These are phyloP conservation scores for Fraxinus floribunda DNA, from an alignment of 305 asterid genomes.

Conservation along the genomic window DNA sequence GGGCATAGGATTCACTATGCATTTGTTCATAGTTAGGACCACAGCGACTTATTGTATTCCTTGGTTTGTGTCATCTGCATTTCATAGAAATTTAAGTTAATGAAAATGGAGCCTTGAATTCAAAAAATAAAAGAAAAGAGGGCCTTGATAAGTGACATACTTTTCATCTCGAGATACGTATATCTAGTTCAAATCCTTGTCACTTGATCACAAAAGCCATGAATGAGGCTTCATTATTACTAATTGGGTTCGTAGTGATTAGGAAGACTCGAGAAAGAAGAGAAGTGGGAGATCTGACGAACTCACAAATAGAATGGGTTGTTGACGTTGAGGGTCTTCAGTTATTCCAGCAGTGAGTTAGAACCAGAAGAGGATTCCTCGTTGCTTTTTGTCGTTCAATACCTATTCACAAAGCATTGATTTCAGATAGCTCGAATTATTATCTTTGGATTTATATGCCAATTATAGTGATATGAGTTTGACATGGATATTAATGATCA, in stretches of 20 bases:
- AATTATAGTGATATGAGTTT: background rate
- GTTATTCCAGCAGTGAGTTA: background rate
- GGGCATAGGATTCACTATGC: background rate
- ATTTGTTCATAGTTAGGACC: background rate
- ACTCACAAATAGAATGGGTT: background rate
- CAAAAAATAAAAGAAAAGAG: background rate
- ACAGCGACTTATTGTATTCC: background rate
- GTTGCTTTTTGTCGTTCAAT: background rate
- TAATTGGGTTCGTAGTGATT: background rate
- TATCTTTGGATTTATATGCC: background rate
- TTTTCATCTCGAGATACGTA: background rate
- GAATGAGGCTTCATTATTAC: background rate
- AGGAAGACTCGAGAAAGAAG: background rate
- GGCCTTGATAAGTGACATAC: background rate
- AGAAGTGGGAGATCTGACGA: background rate
- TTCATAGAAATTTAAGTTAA: no score
- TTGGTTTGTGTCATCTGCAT: no score
- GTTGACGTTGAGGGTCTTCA: background rate
- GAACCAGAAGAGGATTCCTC: background rate
- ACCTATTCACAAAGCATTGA: background rate
- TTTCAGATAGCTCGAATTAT: background rate
- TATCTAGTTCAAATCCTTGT: background rate
- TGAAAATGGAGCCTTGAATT: no score
- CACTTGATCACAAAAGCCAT: background rate
- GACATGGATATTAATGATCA: background rate